These are phyloP conservation scores for Cucurbitaria berberidis DNA, from an alignment of 2,329 filamentous ascomycete genomes.

Conservation along the genomic window DNA sequence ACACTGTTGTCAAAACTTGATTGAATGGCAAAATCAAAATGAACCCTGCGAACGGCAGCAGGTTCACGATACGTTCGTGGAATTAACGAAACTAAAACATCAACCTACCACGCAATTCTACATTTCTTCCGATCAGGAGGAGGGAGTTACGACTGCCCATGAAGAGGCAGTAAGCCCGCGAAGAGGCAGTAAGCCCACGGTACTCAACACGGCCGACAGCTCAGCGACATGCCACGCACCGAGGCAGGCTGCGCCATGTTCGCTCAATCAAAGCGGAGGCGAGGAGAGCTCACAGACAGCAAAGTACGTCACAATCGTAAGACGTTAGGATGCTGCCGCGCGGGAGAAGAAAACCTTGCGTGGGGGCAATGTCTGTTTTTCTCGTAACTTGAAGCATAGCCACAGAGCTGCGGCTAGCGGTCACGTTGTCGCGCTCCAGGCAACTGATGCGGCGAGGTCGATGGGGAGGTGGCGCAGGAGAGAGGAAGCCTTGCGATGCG, in stretches of 20 bases:
- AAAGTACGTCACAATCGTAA: constrained; percentile 8
- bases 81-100: constrained; percentile 12
- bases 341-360: constrained; percentile 19
- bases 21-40: constrained; percentile 7
- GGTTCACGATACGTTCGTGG: constrained; percentile 4
- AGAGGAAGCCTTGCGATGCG: not conserved
- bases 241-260: constrained; percentile 3
- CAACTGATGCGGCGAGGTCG: constrained; percentile 9
- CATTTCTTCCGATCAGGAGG: constrained; percentile 9
- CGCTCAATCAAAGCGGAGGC: not conserved
- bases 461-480: constrained; percentile 1
- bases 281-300: not conserved
- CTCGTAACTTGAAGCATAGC: constrained; percentile 19
- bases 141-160: not conserved
- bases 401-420: constrained; percentile 19
- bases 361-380: constrained; percentile 14
- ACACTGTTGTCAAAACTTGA: constrained; percentile 45
- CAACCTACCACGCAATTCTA: constrained; percentile 11
- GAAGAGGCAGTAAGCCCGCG: not conserved
- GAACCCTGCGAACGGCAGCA: not conserved
- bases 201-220: not conserved
- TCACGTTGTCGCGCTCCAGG: constrained; percentile 4
- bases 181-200: not conserved
- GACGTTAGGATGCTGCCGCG: constrained; percentile 9
- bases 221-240: constrained; percentile 1